These are phyloP conservation scores for Echria macrotheca DNA, from an alignment of 495 filamentous ascomycete genomes.

Conservation along the genomic window DNA sequence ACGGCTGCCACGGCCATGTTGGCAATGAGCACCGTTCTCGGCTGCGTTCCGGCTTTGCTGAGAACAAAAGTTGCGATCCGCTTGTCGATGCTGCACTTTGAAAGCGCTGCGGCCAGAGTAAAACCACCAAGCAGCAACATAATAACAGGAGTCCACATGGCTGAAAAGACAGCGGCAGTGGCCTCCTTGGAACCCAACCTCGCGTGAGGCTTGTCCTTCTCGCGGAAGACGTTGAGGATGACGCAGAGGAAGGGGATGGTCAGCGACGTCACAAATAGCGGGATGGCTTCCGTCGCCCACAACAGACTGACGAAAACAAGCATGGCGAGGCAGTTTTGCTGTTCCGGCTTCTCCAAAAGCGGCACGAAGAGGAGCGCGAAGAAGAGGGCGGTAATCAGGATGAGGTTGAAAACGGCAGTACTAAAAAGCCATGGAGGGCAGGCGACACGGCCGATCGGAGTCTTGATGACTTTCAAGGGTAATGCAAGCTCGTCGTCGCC, in stretches of 20 bases:
- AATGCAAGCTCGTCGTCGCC: conserved; percentile 62
- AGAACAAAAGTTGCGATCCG: conserved; percentile 96
- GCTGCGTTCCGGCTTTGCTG: conserved; percentile 88
- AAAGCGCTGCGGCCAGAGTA: conserved; percentile 88
- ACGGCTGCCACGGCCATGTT: conserved; percentile 99
- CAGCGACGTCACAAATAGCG: conserved; percentile 93
- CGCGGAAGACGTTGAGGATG: conserved; percentile 74
- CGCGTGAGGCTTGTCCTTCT: conserved; percentile 60
- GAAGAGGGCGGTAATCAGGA: conserved; percentile 68
- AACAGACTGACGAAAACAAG: conserved; percentile 88
- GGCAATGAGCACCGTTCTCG: conserved; percentile 79
- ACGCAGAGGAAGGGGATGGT: conserved; percentile 92
- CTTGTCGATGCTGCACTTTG: conserved; percentile 96
- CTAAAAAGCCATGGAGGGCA: conserved; percentile 80
- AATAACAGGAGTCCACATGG: conserved; percentile 99
- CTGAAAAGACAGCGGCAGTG: conserved; percentile 73
- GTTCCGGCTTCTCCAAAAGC: conserved; percentile 76
- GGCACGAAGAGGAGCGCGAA: conserved; percentile 62
- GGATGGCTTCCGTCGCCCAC: conserved; percentile 96
- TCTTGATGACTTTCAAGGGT: conserved; percentile 61
- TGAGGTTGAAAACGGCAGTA: conserved; percentile 70
- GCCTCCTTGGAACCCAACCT: conserved; percentile 71
- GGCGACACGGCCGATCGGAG: conserved; percentile 71
- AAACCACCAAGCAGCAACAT: conserved; percentile 98
- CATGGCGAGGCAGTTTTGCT: conserved; percentile 94